phyloP scores from a whole-genome alignment of 2,329 filamentous ascomycete genomes.

The Thermothelomyces thermophilus region DNA sequence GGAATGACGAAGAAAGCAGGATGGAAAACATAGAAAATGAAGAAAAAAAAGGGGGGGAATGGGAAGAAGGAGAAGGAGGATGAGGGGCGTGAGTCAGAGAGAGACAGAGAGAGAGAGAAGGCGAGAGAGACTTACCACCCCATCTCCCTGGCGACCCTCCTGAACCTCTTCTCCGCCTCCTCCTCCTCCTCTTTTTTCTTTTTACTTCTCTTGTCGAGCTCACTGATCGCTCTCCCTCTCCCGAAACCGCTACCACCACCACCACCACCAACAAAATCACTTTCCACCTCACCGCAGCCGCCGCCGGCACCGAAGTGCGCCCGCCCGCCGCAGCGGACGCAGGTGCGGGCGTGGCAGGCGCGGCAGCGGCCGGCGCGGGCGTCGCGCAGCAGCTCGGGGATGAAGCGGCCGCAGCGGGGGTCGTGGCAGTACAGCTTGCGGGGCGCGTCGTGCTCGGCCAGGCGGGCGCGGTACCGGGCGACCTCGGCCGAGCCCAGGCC shows the following conservation, averaged over 20 bases:
- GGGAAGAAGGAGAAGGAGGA: background rate
- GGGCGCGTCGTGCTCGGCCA: slow-evolving; percentile 14
- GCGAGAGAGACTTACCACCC: slow-evolving; percentile 16
- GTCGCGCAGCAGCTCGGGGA: slow-evolving; percentile 10
- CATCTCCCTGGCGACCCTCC: background rate
- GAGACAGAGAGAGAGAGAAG: no score
- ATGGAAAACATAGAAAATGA: background rate
- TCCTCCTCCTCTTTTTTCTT: background rate
- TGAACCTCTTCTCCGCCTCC: slow-evolving; percentile 3
- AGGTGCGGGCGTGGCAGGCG: slow-evolving; percentile 13
- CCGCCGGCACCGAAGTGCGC: slow-evolving; percentile 8
- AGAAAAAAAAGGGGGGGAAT: background rate
- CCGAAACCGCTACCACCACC: background rate
- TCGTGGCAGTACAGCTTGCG: slow-evolving; percentile 18
- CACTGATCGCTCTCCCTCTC: background rate
- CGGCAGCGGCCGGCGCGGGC: slow-evolving; percentile 11
- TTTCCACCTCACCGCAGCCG: background rate
- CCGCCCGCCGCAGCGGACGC: slow-evolving; percentile 8
- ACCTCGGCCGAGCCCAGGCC: background rate
- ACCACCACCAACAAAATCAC: no score
- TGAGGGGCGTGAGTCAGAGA: no score
- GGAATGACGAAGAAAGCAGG: no score
- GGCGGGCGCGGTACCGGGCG: slow-evolving; percentile 12
- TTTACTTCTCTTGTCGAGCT: background rate
- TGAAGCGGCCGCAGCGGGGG: slow-evolving; percentile 18